These are phyloP conservation scores for Trebouxiophyceae sp. DNA, from an alignment of 163 green algal species.

Conservation along the genomic window DNA sequence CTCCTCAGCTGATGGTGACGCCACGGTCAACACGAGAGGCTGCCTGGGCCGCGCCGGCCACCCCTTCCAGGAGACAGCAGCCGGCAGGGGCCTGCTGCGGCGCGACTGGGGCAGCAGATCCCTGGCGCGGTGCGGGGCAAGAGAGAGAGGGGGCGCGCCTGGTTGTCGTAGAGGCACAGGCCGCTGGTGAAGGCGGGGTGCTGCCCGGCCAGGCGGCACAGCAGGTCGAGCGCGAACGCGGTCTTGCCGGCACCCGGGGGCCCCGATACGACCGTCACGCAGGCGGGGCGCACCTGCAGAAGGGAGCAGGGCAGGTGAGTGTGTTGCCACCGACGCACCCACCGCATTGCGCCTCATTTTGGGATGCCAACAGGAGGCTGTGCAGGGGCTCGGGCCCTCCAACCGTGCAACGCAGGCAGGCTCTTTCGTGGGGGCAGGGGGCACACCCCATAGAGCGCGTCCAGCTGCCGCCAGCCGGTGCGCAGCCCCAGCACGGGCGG, in stretches of 20 bases:
- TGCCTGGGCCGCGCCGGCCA: too few relatives aligned
- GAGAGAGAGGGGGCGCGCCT: neutral
- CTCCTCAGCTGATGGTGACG: too few relatives aligned
- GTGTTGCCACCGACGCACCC: neutral
- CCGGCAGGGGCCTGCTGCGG: neutral
- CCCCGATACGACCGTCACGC: slow-evolving; percentile 93
- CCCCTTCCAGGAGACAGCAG: too few relatives aligned
- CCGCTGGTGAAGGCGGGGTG: slow-evolving; percentile 82
- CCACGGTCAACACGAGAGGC: too few relatives aligned
- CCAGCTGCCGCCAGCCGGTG: slow-evolving; percentile 74
- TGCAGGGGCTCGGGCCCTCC: neutral
- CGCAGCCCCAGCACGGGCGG: slow-evolving; percentile 45
- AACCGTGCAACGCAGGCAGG: neutral
- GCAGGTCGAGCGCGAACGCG: slow-evolving; percentile 92
- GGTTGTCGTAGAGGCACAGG: slow-evolving; percentile 94
- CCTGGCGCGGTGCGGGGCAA: neutral
- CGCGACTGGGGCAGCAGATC: neutral
- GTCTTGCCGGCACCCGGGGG: slow-evolving; percentile 94
- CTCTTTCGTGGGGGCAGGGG: neutral
- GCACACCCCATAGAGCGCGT: slow-evolving; percentile 61
- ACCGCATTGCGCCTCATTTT: neutral
- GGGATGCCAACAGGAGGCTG: neutral
- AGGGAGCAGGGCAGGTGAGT: neutral
- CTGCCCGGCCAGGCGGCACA: slow-evolving; percentile 78
- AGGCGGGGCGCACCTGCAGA: slow-evolving; percentile 73